Evolutionary conservation across 208 protist species (phyloP), one percentile per base, ranked within the genome.

Genomic region (Trypanosoma brucei): DNA sequence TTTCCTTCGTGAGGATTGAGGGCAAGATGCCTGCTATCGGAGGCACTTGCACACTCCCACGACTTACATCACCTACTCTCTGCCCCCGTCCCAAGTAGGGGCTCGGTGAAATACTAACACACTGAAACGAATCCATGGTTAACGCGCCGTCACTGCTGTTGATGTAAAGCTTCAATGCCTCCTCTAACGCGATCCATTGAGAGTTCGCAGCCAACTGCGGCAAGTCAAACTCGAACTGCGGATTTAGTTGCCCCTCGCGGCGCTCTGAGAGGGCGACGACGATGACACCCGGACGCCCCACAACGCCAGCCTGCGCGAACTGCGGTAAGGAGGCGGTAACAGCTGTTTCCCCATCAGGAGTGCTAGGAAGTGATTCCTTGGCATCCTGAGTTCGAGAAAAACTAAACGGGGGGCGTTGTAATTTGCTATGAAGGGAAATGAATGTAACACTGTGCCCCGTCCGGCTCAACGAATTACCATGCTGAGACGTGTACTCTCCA

Each of bases 181-280:
- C 54, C 2, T 56, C 59, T 9, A 45, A 33, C 6, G 2, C 48
- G 11, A 50, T 14, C 67, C 67, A 72, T 1, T 38, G 38, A 3
- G 60, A 40, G 8, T 7, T 14, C 0, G 3, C 37, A 31, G 48
- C n/a, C 2, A 72, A 30, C 2, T 53, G 54, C 13, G 44, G 40
- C 30, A 72, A 30, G 31, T 72, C 67, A 14, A 66, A 54, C 5
- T 14, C 45, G 52, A 65, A 48, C 30, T 53, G 53, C 1, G 50
- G 40, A 22, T 9, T 37, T 9, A 60, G 46, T 14, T 34, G 59
- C 67, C 34, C 3, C 2, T 35, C 55, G 2, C 45, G 31, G 6
- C 59, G 59, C 0, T 40, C 9, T 13, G 59, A 65, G 1, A 59
- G 31, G 3, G 51, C 39, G 13, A 72, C 50, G 3, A n/a, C 57